These are phyloP conservation scores for Metschnikowia hibisci DNA, from an alignment of 805 yeast genomes.

Conservation along the genomic window DNA sequence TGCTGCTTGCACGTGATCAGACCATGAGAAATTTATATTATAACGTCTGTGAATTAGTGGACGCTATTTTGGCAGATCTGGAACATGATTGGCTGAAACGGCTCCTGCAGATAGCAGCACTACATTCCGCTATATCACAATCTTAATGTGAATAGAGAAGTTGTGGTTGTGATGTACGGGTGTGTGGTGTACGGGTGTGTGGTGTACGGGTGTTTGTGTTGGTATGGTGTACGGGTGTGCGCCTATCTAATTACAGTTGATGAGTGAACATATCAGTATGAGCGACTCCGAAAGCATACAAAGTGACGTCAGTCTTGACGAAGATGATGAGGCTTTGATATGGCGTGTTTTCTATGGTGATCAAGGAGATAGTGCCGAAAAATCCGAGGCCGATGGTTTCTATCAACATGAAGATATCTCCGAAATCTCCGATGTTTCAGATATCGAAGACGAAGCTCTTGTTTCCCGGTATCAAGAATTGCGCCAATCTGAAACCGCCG, in stretches of 20 bases:
- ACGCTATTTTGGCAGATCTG: conserved; percentile 8
- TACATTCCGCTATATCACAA: neutral
- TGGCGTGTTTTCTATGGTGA: conserved; percentile 40
- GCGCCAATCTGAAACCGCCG: conserved; percentile 27
- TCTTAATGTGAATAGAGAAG: too few species aligned
- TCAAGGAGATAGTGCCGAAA: conserved; percentile 9
- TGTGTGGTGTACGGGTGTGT: neutral
- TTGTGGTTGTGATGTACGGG: neutral
- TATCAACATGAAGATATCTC: conserved; percentile 20
- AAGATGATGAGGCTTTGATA: conserved; percentile 43
- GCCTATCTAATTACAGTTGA: neutral
- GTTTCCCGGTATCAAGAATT: conserved; percentile 29
- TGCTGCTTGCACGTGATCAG: neutral
- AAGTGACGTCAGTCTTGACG: conserved; percentile 41
- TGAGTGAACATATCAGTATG: conserved; percentile 4
- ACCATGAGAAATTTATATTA: neutral
- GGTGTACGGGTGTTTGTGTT: neutral
- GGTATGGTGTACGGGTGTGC: neutral
- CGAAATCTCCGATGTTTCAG: conserved; percentile 30
- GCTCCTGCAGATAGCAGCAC: conserved; percentile 7
- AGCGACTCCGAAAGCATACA: conserved; percentile 18
- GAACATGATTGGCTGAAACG: conserved; percentile 15
- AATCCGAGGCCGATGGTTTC: conserved; percentile 7
- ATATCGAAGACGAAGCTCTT: conserved; percentile 32
- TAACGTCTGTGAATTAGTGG: conserved; percentile 10